Evolutionary conservation across 345 rosid species (phyloP), one percentile per base, ranked within the genome.

Genomic region (Aegle marmelos): DNA sequence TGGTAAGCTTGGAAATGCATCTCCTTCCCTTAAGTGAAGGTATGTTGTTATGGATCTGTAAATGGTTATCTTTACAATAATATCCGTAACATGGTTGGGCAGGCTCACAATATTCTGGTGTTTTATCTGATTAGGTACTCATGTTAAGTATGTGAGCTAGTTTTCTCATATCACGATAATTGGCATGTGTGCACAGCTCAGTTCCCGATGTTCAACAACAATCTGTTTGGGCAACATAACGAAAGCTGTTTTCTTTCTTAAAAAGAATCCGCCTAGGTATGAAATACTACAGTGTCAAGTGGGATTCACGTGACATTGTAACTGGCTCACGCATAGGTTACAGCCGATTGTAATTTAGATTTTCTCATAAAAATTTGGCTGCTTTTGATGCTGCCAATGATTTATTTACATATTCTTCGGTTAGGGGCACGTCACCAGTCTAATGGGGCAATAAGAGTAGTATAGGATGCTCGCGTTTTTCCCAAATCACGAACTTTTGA

Each of bases 101-200:
- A 77, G 56, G 68, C 68, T 77, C 75, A 68, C 75, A 59, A 9
- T 69, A n/a, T 58, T 69, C 17, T 28, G 45, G 16, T 67, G 73
- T 24, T 77, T 77, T 33, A 14, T 21, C 54, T 53, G 62, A 63
- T 75, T 75, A 65, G 60, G 71, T 30, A 31, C 31, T 75, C 63
- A 75, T 75, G 71, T 48, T 48, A 22, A 50, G n/a, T 9, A 50
- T 63, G 48, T 45, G 37, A 13, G 48, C 48, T 60, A 17, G 37
- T 19, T 16, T 37, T 39, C 36, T 27, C 9, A 21, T 48, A 48
- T 31, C 37, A 28, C 48, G 45, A 63, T 10, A 30, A 22, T 48
- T 34, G 22, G 48, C 48, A 16, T 63, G 62, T 31, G 11, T 41
- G 27, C 13, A 2, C n/a, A 2, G 2, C 22, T 28, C 58, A 28